Conservation (phyloP, 164 flowering plant species). For the Berberis vulgaris region DNA sequence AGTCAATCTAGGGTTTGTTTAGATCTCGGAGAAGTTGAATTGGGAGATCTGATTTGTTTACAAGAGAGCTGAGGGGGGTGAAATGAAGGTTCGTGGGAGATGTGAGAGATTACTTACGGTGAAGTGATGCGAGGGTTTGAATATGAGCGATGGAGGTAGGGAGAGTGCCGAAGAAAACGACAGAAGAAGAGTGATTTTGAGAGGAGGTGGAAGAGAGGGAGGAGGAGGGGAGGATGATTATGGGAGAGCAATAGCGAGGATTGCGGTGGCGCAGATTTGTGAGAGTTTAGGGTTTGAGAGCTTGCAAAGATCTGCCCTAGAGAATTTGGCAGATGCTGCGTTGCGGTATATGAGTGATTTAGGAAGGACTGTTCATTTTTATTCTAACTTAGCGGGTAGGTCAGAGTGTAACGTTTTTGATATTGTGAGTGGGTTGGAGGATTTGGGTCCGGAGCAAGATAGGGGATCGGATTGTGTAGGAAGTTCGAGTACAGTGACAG, state of each 20-base stretch:
- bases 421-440: not conserved
- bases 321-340: not conserved
- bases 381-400: not conserved
- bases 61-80: no score
- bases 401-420: not conserved
- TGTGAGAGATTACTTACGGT: no score
- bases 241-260: not conserved
- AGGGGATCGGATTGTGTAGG: no score
- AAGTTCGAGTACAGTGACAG: no score
- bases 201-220: not conserved
- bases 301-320: not conserved
- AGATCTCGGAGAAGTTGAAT: no score
- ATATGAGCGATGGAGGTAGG: no score
- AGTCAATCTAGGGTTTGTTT: no score
- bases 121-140: no score
- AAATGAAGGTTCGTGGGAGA: no score
- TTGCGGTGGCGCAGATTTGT: not conserved
- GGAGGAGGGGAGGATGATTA: not conserved
- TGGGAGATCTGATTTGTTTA: no score
- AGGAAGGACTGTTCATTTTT: not conserved
- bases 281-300: not conserved
- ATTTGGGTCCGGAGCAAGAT: constrained; percentile 5
- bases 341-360: not conserved
- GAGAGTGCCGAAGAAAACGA: no score
- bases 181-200: not conserved